Base-by-base conservation (phyloP, 2,329 filamentous ascomycete genomes). In the Beauveria sp. region DNA sequence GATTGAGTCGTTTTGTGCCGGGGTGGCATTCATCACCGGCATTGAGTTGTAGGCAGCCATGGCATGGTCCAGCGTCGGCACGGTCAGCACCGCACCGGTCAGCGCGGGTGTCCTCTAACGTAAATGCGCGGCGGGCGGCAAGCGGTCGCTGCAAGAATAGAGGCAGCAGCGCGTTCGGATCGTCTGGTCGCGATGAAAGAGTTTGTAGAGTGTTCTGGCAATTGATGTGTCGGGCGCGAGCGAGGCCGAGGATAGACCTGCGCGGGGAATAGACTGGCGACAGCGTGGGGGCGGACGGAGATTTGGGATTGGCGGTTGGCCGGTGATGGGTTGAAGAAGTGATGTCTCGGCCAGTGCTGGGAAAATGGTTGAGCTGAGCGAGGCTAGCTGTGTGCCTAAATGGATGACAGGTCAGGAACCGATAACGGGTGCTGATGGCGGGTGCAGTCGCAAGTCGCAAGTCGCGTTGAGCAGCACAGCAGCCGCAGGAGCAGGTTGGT, bases 41-140 rank as follows among this genome's bases (percentile, higher is more conserved):
- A 84, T 80, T 70, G 80, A 76, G 72, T 82, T 84, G 76, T 79
- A 85, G 68, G 77, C 76, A 66, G 81, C 80, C 83, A 85, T 85
- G 69, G 76, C 80, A 82, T 82, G 67, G 69, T 72, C 70, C 64
- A 67, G 68, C n/a, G 40, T 48, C 61, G 67, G 65, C 66, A 63
- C 65, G 63, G 67, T 70, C 70, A 71, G 66, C 64, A 67, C 66
- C 66, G 66, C 67, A 70, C 70, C 64, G 62, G 53, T 48, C 54
- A 61, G 51, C 37, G 22, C 26, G 54, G 12, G 54, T 22, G 48
- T 26, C 58, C 34, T 50, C 37, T 37, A 44, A 24, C 26, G 53
- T 41, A 47, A 50, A 40, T 40, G 2, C 10, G 46, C 26, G 41
- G 10, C 10, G 18, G 28, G 28, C 46, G 30, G 34, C 37, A 37